Evolutionary conservation across 805 yeast genomes (phyloP), one percentile per base, ranked within the genome.

Genomic region (Priceomyces medius): DNA sequence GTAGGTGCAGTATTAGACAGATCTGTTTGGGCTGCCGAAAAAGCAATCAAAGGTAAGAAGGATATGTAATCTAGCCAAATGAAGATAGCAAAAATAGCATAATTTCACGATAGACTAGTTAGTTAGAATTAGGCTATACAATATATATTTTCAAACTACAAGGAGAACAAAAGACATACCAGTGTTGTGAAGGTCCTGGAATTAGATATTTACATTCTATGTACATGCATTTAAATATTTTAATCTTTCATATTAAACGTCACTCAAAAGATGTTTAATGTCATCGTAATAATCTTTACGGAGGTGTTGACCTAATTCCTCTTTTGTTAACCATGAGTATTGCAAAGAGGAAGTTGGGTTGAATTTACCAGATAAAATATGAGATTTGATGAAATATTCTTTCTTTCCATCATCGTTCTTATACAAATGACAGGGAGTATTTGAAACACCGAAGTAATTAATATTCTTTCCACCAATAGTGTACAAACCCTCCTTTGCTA

Each of bases 371-470:
- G 95, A 85, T 52, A 91, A 67, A 43, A 91, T 88, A 60, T 88
- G 96, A 24, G 95, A 85, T 64, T 88, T 88, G 53, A 93, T 79
- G 53, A 86, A 70, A 58, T 82, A 93, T 53, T 86, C 91, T 53
- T 63, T 58, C 23, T 55, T 55, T 24, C 58, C 56, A 28, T 51
- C 54, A 10, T 38, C 43, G 46, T 68, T 74, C 50, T 78, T 71
- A 47, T 83, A 56, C 1, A 84, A 80, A 33, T 83, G 89, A 31
- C 90, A 83, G 31, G 99, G 98, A 4, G 85, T 85, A 42, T 79
- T 80, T 18, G 98, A 88, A n/a, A 93, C 96, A 16, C 85, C 79
- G 87, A 95, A 91, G 33, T 88, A 84, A 64, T 88, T 85, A 59
- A 93, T 77, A 41, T 74, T 61, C 8, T 73, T 77, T 23, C 96